A percentile compares a stretch with the other conserved stretches of the same genome.
Evolutionary conservation across 352 stramenopile genomes (phyloP).

Genomic region (Phytophthora vignae): DNA sequence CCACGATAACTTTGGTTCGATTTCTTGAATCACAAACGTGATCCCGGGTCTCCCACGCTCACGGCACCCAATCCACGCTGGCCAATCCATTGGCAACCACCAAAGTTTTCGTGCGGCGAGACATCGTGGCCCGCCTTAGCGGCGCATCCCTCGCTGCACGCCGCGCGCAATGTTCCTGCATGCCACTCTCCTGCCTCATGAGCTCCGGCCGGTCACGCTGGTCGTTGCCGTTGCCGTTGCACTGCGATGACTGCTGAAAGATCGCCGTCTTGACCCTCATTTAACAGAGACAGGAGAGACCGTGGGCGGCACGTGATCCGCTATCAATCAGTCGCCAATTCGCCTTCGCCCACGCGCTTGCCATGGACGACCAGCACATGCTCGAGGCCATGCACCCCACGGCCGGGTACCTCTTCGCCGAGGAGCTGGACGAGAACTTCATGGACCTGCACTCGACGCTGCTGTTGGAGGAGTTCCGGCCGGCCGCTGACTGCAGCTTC

Average conservation of each 20-base stretch:
- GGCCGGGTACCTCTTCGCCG: slow-evolving; percentile 35
- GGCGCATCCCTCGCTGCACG: slow-evolving; percentile 2
- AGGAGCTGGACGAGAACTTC: slow-evolving; percentile 40
- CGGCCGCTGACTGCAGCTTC: slow-evolving; percentile 13
- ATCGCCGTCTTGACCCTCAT: slow-evolving; percentile 2
- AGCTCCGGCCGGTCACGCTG: not conserved
- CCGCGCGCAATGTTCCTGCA: slow-evolving; percentile 17
- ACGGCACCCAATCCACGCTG: not conserved
- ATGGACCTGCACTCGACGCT: not conserved
- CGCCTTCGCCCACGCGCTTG: not conserved
- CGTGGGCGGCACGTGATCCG: not conserved
- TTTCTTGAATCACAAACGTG: not conserved
- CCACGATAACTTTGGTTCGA: not conserved
- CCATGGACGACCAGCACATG: slow-evolving; percentile 20
- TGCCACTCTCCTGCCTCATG: not conserved
- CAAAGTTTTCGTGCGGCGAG: not conserved
- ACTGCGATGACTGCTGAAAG: not conserved
- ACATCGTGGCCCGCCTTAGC: not conserved
- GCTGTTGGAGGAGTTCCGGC: slow-evolving; percentile 32
- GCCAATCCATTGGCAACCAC: not conserved
- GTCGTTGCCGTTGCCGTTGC: not conserved
- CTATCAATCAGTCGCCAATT: slow-evolving; percentile 35
- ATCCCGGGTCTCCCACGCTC: not conserved
- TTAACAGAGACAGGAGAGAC: slow-evolving; percentile 1
- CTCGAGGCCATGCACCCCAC: slow-evolving; percentile 30